phyloP scores from a whole-genome alignment of 495 filamentous ascomycete species.

The Talaromyces ruber region DNA sequence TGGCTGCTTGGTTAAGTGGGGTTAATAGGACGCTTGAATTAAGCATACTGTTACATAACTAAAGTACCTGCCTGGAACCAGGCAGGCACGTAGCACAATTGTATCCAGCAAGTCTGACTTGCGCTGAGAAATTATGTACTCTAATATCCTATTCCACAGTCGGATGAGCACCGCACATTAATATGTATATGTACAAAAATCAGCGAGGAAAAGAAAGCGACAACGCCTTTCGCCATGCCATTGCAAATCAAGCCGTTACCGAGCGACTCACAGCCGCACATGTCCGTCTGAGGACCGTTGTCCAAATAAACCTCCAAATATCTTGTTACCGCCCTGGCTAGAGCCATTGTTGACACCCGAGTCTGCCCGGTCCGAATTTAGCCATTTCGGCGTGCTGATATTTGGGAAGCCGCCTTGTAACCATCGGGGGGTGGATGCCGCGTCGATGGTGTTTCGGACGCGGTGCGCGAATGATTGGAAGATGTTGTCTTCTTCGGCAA shows the following conservation, averaged over 20 bases:
- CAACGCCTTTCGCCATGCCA: slow-evolving; percentile 23
- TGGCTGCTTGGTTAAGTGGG: neutral
- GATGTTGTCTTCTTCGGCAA: slow-evolving; percentile 68
- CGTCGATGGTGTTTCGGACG: slow-evolving; percentile 86
- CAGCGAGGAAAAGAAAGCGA: slow-evolving; percentile 1
- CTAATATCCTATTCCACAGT: neutral
- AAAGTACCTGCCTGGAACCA: neutral
- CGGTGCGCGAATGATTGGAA: slow-evolving; percentile 77
- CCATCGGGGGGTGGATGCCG: slow-evolving; percentile 73
- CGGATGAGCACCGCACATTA: neutral
- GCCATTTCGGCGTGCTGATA: slow-evolving; percentile 77
- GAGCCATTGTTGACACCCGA: neutral
- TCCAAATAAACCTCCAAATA: slow-evolving; percentile 17
- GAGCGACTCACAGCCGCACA: neutral
- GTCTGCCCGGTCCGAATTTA: slow-evolving; percentile 31
- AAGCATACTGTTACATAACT: too few species aligned
- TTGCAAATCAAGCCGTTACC: neutral
- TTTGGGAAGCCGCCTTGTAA: slow-evolving; percentile 54
- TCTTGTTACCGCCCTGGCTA: slow-evolving; percentile 7
- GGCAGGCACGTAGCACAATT: neutral
- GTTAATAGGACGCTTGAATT: neutral
- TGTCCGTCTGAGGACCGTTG: slow-evolving; percentile 1
- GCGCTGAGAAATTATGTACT: neutral
- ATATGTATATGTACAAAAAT: slow-evolving; percentile 3
- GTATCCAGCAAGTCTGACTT: neutral